These are phyloP conservation scores for Erigeron canadensis DNA, from an alignment of 129 eudicot species.

Conservation along the genomic window DNA sequence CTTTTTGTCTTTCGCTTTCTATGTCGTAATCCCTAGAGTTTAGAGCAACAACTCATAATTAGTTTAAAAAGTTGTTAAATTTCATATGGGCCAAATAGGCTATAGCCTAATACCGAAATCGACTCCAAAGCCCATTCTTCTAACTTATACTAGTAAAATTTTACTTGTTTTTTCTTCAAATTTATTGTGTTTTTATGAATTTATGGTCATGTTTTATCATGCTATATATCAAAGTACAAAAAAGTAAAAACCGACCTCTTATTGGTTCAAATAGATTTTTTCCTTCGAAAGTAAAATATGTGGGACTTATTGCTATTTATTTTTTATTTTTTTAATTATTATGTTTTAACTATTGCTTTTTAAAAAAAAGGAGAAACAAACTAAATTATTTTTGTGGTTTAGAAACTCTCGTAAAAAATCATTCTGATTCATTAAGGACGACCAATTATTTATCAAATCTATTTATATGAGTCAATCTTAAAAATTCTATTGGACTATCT, in stretches of 20 bases:
- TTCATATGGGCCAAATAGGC: neutral
- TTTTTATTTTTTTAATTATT: too few relatives aligned
- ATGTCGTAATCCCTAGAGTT: conserved; percentile 82
- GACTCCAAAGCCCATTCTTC: neutral
- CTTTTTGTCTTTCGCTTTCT: conserved; percentile 66
- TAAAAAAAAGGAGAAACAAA: too few relatives aligned
- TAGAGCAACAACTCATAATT: neutral
- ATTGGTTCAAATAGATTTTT: too few relatives aligned
- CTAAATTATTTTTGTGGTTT: too few relatives aligned
- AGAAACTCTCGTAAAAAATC: too few relatives aligned
- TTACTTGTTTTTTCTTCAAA: neutral
- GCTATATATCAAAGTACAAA: too few relatives aligned
- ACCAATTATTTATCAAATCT: too few relatives aligned
- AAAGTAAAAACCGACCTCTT: neutral
- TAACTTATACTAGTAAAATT: neutral
- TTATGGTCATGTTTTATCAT: neutral
- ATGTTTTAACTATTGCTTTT: too few relatives aligned
- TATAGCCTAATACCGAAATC: neutral
- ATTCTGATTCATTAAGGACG: too few relatives aligned
- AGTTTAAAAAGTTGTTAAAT: neutral
- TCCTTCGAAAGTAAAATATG: neutral
- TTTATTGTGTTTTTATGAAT: neutral
- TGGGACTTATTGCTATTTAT: neutral
- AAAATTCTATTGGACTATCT: too few relatives aligned
- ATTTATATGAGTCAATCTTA: too few relatives aligned